A percentile compares a stretch with the other conserved stretches of the same genome.
Evolutionary conservation across 2,329 filamentous ascomycete genomes (phyloP).

Genomic region (Thelonectria discophora): DNA sequence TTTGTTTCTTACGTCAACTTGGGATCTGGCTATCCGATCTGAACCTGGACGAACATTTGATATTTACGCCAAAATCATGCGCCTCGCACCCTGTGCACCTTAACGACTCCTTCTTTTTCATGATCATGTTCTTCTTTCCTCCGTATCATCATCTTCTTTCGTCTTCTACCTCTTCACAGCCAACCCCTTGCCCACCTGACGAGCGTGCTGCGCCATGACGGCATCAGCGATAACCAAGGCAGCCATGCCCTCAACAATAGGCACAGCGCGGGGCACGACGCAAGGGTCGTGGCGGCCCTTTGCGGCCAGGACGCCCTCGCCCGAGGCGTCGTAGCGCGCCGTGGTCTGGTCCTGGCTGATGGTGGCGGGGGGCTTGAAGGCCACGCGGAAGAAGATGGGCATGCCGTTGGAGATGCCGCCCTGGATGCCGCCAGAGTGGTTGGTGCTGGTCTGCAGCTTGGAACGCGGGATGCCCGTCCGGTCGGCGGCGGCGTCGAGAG

Average conservation of each 20-base stretch:
- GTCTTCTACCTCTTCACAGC: slow-evolving; percentile 6
- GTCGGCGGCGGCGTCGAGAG: slow-evolving; percentile 54
- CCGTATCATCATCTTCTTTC: not conserved
- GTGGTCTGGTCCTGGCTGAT: slow-evolving; percentile 91
- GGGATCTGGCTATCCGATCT: too few relatives aligned
- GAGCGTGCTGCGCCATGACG: slow-evolving; percentile 80
- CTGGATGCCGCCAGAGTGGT: slow-evolving; percentile 94
- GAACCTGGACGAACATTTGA: too few relatives aligned
- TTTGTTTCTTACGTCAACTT: too few relatives aligned
- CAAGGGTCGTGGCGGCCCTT: slow-evolving; percentile 96
- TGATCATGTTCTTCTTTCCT: too few relatives aligned
- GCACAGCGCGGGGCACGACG: slow-evolving; percentile 87
- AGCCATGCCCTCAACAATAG: slow-evolving; percentile 92
- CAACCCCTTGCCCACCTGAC: slow-evolving; percentile 51
- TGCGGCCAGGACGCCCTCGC: slow-evolving; percentile 80
- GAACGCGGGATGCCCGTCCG: slow-evolving; percentile 61
- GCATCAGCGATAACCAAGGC: slow-evolving; percentile 88
- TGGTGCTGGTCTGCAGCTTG: slow-evolving; percentile 79
- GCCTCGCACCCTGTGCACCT: too few relatives aligned
- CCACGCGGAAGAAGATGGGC: slow-evolving; percentile 92
- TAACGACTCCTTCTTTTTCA: not conserved
- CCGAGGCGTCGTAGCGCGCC: slow-evolving; percentile 76
- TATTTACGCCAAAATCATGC: too few relatives aligned
- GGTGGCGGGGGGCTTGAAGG: slow-evolving; percentile 94
- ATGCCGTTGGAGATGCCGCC: slow-evolving; percentile 95